Percentiles rank a stretch among this genome's conserved stretches.
Evolutionary conservation across 2,329 filamentous ascomycete species (phyloP).

Genomic region (Periconia macrospinosa): DNA sequence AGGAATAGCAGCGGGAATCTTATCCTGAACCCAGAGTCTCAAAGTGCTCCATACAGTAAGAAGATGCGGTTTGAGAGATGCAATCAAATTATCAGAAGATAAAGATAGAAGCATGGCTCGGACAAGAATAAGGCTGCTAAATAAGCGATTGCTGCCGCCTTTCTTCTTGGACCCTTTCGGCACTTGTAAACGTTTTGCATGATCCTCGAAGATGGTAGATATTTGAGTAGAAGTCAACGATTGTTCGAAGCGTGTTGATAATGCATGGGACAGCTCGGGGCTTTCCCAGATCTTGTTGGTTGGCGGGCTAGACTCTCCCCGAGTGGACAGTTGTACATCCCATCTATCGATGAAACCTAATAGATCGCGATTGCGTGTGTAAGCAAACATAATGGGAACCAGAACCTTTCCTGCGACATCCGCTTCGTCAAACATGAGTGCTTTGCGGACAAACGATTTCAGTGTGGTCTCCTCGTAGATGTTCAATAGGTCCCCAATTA

Average conservation of each 20-base stretch:
- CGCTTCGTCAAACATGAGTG: neutral
- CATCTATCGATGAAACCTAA: slow-evolving; percentile 38
- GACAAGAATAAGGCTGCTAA: slow-evolving; percentile 32
- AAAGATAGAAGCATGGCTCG: slow-evolving; percentile 30
- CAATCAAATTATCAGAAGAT: slow-evolving; percentile 25
- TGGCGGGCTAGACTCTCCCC: slow-evolving; percentile 17
- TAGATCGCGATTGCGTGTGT: slow-evolving; percentile 36
- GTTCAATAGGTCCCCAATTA: slow-evolving; percentile 7
- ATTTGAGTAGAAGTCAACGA: slow-evolving; percentile 38
- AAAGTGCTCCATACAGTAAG: slow-evolving; percentile 24
- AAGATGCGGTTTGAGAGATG: slow-evolving; percentile 23
- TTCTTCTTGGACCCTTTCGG: neutral
- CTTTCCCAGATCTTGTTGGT: slow-evolving; percentile 33
- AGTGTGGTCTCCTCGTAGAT: slow-evolving; percentile 1
- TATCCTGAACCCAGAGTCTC: slow-evolving; percentile 21
- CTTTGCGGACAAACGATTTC: neutral
- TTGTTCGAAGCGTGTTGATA: slow-evolving; percentile 30
- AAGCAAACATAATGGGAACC: slow-evolving; percentile 37
- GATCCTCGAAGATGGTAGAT: slow-evolving; percentile 30
- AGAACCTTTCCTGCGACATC: slow-evolving; percentile 20
- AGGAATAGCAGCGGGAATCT: slow-evolving; percentile 17
- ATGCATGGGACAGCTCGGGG: slow-evolving; percentile 19
- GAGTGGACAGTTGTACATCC: slow-evolving; percentile 33
- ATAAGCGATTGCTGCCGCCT: slow-evolving; percentile 21
- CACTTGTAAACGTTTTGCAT: slow-evolving; percentile 22